These are phyloP conservation scores for Fagopyrum esculentum DNA, from an alignment of 148 eudicot species.

Conservation along the genomic window DNA sequence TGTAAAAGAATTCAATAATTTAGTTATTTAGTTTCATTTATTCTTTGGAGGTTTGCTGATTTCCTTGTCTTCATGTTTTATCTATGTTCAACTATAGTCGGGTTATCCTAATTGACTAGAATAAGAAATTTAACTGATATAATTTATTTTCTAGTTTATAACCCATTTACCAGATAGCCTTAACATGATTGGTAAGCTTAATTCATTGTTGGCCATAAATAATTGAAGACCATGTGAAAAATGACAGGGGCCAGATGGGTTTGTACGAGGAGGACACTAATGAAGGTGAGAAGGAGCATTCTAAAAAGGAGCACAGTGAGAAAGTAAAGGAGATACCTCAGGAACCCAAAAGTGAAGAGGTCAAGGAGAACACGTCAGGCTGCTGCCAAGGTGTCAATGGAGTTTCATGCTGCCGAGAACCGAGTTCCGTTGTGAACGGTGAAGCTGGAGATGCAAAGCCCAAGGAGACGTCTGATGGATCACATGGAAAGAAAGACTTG, in stretches of 20 bases:
- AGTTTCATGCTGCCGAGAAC: constrained; percentile 63
- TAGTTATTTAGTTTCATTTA: neutral
- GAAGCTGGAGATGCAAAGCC: constrained; percentile 31
- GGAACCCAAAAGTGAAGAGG: constrained; percentile 25
- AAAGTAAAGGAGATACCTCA: constrained; percentile 24
- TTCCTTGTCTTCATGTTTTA: too few relatives aligned
- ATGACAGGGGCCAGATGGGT: constrained; percentile 90
- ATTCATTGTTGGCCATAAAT: neutral
- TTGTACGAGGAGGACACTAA: constrained; percentile 34
- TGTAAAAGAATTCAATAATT: neutral
- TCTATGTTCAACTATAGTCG: too few relatives aligned
- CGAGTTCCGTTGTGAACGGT: constrained; percentile 30
- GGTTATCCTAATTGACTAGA: too few relatives aligned
- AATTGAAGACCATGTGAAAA: neutral
- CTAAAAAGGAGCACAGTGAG: constrained; percentile 26
- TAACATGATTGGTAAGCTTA: neutral
- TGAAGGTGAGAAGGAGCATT: constrained; percentile 28
- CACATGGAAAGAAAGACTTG: constrained; percentile 22
- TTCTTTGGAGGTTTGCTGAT: too few relatives aligned
- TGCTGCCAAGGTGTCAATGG: constrained; percentile 83
- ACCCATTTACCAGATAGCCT: neutral
- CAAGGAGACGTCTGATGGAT: constrained; percentile 13
- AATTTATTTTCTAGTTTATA: too few relatives aligned
- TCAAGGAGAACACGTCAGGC: constrained; percentile 32
- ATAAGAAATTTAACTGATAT: too few relatives aligned